Evolutionary conservation across 2,329 filamentous ascomycete genomes (phyloP), one percentile per base, ranked within the genome.

Genomic region (Neonectria neomacrospora): DNA sequence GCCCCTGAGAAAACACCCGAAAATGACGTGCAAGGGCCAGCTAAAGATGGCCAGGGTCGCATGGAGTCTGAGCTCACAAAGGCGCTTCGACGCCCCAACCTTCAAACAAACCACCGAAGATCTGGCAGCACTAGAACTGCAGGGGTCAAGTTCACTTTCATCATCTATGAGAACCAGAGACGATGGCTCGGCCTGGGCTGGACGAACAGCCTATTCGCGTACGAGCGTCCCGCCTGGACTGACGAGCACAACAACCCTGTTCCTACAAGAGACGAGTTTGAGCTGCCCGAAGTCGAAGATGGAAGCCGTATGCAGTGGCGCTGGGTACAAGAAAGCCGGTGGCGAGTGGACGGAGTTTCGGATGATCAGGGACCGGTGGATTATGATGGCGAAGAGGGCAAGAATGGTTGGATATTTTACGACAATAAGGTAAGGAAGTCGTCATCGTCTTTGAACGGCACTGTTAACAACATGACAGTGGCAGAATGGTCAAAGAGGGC

Each of bases 101-200:
- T 74, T 20, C 68, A 73, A 22, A 67, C 70, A n/a, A 75, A 67
- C n/a, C 70, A 72, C 47, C 66, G 70, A 42, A 68, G 70, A 44
- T 70, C 73, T 8, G 76, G 82, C 39, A 79, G 80, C 22, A 78
- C 79, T n/a, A 85, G 84, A 64, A 90, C 91, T 5, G 88, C 93
- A 0, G 94, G 94, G 1, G 92, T 99, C 14, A 92, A 94, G 47
- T 99, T 99, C 74, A 99, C 96, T 0, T 99, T 99, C 67, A 94
- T 96, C 51, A 85, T 99, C 2, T 98, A 94, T 74, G 96, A 99
- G 77, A 99, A 99, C 72, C 96, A 99, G 78, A 88, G 96, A 44
- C 88, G 96, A 55, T 99, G 96, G 96, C 82, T 99, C 4, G 95
- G 94, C 1, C 86, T 99, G 12, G 96, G 96, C 0, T 99, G 96